Percentiles rank a stretch among this genome's conserved stretches.
Conservation (phyloP, 2,329 filamentous ascomycete genomes). For the Tolypocladium tropicale region DNA sequence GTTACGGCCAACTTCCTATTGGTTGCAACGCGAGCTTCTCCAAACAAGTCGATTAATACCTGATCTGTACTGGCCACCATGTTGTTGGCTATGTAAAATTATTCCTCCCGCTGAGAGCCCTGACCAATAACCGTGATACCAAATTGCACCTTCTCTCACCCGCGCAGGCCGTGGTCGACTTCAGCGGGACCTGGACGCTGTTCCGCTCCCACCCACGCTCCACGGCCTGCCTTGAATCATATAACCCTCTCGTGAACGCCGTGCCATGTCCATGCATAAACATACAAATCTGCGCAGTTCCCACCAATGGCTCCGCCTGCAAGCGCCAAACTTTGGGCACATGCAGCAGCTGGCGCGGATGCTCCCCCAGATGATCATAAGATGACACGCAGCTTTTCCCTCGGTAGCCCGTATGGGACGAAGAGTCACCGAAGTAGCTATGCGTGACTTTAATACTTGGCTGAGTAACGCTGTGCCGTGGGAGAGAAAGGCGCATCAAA, state of each 20-base stretch:
- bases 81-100: background rate
- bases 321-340: background rate
- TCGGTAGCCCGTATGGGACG: too few relatives aligned
- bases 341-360: background rate
- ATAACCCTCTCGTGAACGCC: slow-evolving; percentile 10
- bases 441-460: slow-evolving; percentile 34
- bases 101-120: background rate
- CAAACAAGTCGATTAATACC: background rate
- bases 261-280: slow-evolving; percentile 10
- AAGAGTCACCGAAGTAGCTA: background rate
- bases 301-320: background rate
- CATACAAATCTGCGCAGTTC: background rate
- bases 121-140: background rate
- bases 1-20: background rate
- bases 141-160: background rate
- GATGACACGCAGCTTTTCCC: background rate
- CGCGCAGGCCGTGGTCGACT: background rate
- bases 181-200: background rate
- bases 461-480: slow-evolving; percentile 30
- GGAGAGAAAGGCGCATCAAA: slow-evolving; percentile 44
- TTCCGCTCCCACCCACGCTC: background rate
- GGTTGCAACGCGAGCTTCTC: background rate
- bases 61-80: background rate
- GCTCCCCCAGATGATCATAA: background rate
- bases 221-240: background rate